phyloP scores from a whole-genome alignment of 192 early-diverging fungal species.

The Coemansia sp. region DNA sequence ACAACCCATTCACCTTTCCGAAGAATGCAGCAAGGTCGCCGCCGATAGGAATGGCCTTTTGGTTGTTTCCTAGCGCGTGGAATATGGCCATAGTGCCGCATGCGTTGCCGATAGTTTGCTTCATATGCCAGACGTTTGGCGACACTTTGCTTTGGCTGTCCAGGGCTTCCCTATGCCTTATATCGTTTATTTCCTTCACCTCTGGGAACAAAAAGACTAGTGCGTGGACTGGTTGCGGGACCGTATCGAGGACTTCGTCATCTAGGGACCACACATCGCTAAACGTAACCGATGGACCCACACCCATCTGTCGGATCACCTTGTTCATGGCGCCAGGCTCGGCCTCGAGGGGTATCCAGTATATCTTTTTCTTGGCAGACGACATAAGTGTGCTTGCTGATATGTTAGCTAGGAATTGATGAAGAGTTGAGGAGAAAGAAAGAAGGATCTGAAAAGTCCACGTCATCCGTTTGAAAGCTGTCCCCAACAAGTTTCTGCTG shows the following conservation, averaged over 20 bases:
- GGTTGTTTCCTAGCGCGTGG: constrained; percentile 83
- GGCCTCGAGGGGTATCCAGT: constrained; percentile 89
- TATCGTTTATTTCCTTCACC: constrained; percentile 65
- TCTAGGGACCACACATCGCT: constrained; percentile 87
- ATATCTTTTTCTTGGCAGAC: constrained; percentile 38
- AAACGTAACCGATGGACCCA: constrained; percentile 64
- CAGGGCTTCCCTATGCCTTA: constrained; percentile 58
- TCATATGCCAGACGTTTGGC: constrained; percentile 71
- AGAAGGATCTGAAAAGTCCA: not conserved
- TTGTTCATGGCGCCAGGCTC: constrained; percentile 77
- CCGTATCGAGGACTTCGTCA: constrained; percentile 74
- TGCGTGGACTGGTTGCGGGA: constrained; percentile 82
- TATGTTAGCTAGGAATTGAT: not conserved
- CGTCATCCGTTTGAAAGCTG: too few relatives aligned
- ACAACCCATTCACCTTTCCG: constrained; percentile 60
- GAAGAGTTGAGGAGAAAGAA: not conserved
- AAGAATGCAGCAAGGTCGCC: constrained; percentile 65
- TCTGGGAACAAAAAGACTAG: constrained; percentile 88
- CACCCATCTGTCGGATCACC: constrained; percentile 73
- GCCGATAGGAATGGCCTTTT: constrained; percentile 54
- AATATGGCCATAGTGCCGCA: constrained; percentile 95
- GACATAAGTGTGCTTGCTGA: not conserved
- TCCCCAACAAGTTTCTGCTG: too few relatives aligned
- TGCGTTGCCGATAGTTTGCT: constrained; percentile 88
- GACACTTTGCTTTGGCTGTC: constrained; percentile 20